These are phyloP conservation scores for Aspergillus saccharolyticus DNA, from an alignment of 495 filamentous ascomycete species.

Conservation along the genomic window DNA sequence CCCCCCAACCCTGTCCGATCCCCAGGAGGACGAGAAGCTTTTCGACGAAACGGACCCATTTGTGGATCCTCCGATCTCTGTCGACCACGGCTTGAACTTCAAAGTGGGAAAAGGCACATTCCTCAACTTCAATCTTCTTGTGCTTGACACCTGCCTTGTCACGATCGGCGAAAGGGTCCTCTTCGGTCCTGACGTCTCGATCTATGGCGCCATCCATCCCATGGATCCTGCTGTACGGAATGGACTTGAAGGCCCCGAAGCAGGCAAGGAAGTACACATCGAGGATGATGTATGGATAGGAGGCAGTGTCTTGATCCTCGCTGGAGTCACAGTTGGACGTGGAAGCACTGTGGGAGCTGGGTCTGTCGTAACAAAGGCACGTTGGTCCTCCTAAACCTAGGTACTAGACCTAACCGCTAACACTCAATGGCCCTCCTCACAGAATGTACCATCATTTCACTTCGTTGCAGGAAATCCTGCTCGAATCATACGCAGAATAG, in stretches of 20 bases:
- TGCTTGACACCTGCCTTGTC: constrained; percentile 73
- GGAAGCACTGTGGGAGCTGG: constrained; percentile 72
- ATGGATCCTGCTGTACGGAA: constrained; percentile 63
- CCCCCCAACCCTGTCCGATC: constrained; percentile 45
- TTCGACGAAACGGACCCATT: constrained; percentile 55
- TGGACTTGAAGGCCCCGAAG: constrained; percentile 66
- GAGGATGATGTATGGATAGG: constrained; percentile 85
- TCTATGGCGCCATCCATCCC: constrained; percentile 68
- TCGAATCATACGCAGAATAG: constrained; percentile 48
- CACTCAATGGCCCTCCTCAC: not conserved
- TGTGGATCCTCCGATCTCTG: constrained; percentile 60
- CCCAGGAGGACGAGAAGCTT: constrained; percentile 53
- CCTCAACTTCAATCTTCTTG: constrained; percentile 66
- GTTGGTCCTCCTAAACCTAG: constrained; percentile 14
- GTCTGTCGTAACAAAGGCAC: constrained; percentile 76
- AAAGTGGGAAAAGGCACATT: constrained; percentile 60
- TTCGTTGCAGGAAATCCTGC: constrained; percentile 62
- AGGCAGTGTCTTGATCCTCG: constrained; percentile 61
- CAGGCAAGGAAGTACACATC: constrained; percentile 67
- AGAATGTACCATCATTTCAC: constrained; percentile 53
- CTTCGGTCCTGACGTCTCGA: constrained; percentile 65
- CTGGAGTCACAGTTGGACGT: constrained; percentile 67
- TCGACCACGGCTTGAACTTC: constrained; percentile 74
- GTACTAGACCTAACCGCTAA: not conserved
- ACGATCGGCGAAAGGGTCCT: constrained; percentile 72